Percentiles rank a stretch among this genome's conserved stretches.
phyloP scores from a whole-genome alignment of 495 filamentous ascomycete genomes.

The Immersiella caudata region DNA sequence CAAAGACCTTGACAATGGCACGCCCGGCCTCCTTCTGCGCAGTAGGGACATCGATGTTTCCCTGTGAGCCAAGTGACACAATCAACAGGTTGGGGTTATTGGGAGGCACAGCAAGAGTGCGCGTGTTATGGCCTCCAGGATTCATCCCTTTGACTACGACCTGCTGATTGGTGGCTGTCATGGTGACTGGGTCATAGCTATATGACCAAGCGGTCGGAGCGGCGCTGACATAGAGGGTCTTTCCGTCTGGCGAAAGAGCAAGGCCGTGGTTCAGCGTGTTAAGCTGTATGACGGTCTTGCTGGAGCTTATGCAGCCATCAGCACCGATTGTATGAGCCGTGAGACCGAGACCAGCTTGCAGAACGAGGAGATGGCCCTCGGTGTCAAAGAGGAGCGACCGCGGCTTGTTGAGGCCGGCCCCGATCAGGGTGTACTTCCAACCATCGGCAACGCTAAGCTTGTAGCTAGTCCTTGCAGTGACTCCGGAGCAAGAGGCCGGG shows the following conservation, averaged over 20 bases:
- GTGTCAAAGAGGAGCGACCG: slow-evolving; percentile 40
- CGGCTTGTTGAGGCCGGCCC: slow-evolving; percentile 37
- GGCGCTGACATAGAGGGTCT: slow-evolving; percentile 64
- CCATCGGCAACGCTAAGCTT: slow-evolving; percentile 33
- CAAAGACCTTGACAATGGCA: slow-evolving; percentile 65
- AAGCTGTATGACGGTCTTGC: slow-evolving; percentile 42
- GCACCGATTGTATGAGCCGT: slow-evolving; percentile 54
- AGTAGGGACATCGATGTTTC: slow-evolving; percentile 60
- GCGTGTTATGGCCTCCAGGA: slow-evolving; percentile 59
- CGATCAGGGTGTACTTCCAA: slow-evolving; percentile 42
- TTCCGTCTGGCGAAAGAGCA: slow-evolving; percentile 61
- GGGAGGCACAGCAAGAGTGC: slow-evolving; percentile 57
- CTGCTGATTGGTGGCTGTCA: slow-evolving; percentile 47
- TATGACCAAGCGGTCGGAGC: slow-evolving; percentile 59
- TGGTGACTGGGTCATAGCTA: slow-evolving; percentile 56
- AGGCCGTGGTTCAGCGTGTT: slow-evolving; percentile 65
- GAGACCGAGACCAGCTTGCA: slow-evolving; percentile 57
- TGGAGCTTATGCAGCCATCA: slow-evolving; percentile 53
- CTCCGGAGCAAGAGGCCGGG: slow-evolving; percentile 32
- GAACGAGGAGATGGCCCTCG: slow-evolving; percentile 54
- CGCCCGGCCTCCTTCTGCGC: slow-evolving; percentile 53
- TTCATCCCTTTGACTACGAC: slow-evolving; percentile 59
- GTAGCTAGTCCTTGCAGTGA: slow-evolving; percentile 32
- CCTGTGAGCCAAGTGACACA: slow-evolving; percentile 59
- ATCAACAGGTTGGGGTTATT: slow-evolving; percentile 54